A percentile compares a stretch with the other conserved stretches of the same genome.
Evolutionary conservation across 768 basidiomycete species (phyloP).

Genomic region (Boletales sp.): DNA sequence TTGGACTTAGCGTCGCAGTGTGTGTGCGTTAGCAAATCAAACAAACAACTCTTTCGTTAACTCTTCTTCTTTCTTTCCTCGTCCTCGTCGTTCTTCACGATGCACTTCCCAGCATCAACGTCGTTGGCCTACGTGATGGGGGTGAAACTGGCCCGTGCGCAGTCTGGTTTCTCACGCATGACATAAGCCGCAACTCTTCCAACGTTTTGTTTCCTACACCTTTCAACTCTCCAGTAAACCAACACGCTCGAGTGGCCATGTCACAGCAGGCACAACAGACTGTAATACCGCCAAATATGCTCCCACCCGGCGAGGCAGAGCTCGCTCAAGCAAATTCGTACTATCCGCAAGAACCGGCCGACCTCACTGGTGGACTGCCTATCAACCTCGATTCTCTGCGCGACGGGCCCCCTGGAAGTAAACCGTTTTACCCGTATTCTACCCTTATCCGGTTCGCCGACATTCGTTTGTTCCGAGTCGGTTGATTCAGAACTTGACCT

Average conservation of each 20-base stretch:
- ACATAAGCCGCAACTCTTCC: conserved; percentile 53
- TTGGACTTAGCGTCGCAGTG: conserved; percentile 54
- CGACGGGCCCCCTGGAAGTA: conserved; percentile 84
- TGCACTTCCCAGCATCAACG: conserved; percentile 12
- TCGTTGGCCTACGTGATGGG: conserved; percentile 23
- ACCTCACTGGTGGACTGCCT: conserved; percentile 79
- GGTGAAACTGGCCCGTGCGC: conserved; percentile 55
- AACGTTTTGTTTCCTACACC: conserved; percentile 30
- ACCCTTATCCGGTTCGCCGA: conserved; percentile 77
- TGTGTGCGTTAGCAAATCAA: conserved; percentile 58
- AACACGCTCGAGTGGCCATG: conserved; percentile 34
- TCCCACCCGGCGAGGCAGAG: conserved; percentile 49
- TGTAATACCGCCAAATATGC: conserved; percentile 62
- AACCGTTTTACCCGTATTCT: conserved; percentile 89
- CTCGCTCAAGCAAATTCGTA: conserved; percentile 52
- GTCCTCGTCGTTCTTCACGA: conserved; percentile 28
- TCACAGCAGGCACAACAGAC: conserved; percentile 49
- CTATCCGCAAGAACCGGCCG: conserved; percentile 73
- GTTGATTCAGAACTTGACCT: conserved; percentile 1
- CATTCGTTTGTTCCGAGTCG: neutral
- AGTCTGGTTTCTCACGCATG: conserved; percentile 37
- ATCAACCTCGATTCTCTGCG: conserved; percentile 85
- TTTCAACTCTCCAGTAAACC: conserved; percentile 23
- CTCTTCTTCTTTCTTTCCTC: conserved; percentile 23
- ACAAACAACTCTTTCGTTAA: conserved; percentile 38